phyloP scores from a whole-genome alignment of 257 asterid genomes.

The Vinca minor region DNA sequence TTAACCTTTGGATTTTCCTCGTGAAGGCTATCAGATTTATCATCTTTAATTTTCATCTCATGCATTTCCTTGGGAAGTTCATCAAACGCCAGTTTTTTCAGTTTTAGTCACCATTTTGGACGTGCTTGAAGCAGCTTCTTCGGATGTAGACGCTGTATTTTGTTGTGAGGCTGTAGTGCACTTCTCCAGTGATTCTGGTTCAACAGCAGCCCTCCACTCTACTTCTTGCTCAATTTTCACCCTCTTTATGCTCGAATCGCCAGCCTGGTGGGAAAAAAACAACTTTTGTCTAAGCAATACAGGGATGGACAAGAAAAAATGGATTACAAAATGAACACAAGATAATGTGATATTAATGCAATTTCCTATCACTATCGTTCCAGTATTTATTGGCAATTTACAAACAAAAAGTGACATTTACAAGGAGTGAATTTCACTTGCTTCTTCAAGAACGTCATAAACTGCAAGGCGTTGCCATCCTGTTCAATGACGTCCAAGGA shows the following conservation, averaged over 20 bases:
- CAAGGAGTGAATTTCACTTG: no score
- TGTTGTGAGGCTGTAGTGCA: constrained; percentile 25
- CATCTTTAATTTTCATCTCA: constrained; percentile 33
- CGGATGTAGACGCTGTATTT: constrained; percentile 22
- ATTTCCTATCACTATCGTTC: neutral
- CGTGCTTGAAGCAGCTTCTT: constrained; percentile 33
- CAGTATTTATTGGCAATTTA: neutral
- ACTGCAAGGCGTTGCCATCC: neutral
- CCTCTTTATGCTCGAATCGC: constrained; percentile 47
- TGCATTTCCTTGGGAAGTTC: constrained; percentile 32
- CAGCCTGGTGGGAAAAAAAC: constrained; percentile 37
- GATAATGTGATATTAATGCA: neutral
- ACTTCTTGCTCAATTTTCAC: constrained; percentile 54
- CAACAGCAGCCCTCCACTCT: constrained; percentile 28
- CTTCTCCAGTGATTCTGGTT: constrained; percentile 30
- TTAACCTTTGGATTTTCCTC: constrained; percentile 53
- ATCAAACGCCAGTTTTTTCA: constrained; percentile 33
- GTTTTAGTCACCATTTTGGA: constrained; percentile 24
- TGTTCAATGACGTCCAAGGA: neutral
- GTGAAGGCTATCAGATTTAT: constrained; percentile 25
- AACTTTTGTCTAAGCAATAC: constrained; percentile 3
- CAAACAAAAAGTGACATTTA: neutral
- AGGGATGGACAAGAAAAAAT: no score
- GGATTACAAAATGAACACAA: no score
- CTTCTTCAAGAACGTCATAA: neutral